Evolutionary conservation across 1,284 basidiomycete species (phyloP), one percentile per base, ranked within the genome.

Genomic region (Trametes pubescens): DNA sequence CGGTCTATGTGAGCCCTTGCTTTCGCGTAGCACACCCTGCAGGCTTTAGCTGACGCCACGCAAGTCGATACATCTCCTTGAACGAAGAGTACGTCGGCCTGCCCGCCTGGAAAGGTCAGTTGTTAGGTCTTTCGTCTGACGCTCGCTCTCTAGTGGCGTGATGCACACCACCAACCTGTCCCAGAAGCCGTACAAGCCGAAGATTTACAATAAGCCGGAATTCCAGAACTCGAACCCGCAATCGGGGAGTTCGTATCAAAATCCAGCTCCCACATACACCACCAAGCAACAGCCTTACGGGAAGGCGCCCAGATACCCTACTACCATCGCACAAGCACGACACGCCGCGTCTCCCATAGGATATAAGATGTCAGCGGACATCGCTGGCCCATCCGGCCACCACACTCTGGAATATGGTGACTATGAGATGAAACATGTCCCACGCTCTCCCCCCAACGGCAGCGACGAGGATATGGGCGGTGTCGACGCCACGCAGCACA

Each of bases 11-110:
- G 47, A 68, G 67, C 49, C 18, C 22, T n/a, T 18, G n/a, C 48
- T 40, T 14, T 44, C 35, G 21, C 51, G 38, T n/a, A 22, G 13
- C 53, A 18, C 21, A 16, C 13, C n/a, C 16, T 43, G 14, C 6
- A 10, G 34, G 14, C 2, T 40, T 16, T 46, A n/a, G 32, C 48
- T 61, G 40, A 61, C 16, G 16, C 48, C 8, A 6, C 22, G 16
- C 53, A 24, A 69, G 67, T 38, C 65, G 65, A 22, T 69, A 69
- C 57, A 66, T 69, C 10, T 69, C 67, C 32, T 47, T 69, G 34
- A 69, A 66, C 59, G 67, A 69, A 69, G 67, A 69, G 67, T 69
- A 69, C 65, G 67, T 69, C 57, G 62, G 65, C 51, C 55, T 59
- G 43, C 51, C 52, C 38, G 35, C 52, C 32, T 60, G 16, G 13